phyloP scores from a whole-genome alignment of 805 yeast genomes.

The Saccharomycopsis schoenii region DNA sequence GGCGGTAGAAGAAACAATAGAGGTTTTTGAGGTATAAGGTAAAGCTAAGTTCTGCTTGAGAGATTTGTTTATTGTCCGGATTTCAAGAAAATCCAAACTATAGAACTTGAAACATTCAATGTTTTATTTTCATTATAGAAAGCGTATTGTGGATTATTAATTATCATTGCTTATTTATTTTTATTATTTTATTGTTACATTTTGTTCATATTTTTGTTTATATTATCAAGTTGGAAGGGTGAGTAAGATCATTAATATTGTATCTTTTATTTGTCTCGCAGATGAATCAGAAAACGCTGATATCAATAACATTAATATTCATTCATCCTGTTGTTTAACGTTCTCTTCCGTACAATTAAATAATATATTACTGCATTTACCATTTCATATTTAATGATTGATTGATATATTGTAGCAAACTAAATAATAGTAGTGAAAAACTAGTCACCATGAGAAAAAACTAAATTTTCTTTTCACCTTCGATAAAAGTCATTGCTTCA shows the following conservation, averaged over 20 bases:
- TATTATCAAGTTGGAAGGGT: background rate
- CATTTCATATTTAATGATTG: background rate
- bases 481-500: conserved; percentile 78
- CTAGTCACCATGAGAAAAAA: background rate
- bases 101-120: background rate
- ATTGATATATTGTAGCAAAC: background rate
- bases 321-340: background rate
- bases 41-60: background rate
- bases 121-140: background rate
- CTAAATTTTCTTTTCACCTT: conserved; percentile 37
- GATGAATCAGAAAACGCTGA: too few species aligned
- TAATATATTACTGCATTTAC: background rate
- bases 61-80: too few species aligned
- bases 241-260: background rate
- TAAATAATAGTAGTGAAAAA: background rate
- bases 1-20: conserved; percentile 13
- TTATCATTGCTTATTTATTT: too few species aligned
- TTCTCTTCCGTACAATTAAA: background rate
- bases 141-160: background rate
- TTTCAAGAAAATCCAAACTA: too few species aligned
- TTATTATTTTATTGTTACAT: too few species aligned
- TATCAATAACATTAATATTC: background rate
- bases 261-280: too few species aligned
- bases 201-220: background rate
- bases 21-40: background rate